phyloP scores from a whole-genome alignment of 352 stramenopile genomes.

The Phytophthora constricta region DNA sequence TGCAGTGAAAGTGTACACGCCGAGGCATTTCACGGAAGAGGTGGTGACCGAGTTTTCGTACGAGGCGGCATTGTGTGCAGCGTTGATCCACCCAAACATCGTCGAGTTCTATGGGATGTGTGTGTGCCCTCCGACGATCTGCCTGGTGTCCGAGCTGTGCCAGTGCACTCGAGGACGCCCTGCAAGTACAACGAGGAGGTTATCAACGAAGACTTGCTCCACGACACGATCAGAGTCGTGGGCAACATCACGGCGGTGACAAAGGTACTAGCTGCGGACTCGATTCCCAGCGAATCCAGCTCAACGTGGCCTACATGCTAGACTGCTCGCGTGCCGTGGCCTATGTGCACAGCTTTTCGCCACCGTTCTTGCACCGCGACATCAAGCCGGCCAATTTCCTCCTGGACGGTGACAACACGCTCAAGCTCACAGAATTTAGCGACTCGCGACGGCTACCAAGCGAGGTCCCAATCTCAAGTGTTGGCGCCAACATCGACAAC shows the following conservation, averaged over 20 bases:
- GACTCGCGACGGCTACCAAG: constrained; percentile 47
- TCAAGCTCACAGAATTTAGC: constrained; percentile 70
- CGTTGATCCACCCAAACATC: constrained; percentile 58
- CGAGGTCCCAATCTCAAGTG: constrained; percentile 7
- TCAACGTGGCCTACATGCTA: constrained; percentile 60
- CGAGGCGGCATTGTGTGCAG: constrained; percentile 52
- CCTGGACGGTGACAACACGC: constrained; percentile 41
- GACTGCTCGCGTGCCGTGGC: constrained; percentile 58
- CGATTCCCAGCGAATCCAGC: constrained; percentile 36
- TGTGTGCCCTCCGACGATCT: constrained; percentile 57
- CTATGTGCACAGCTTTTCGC: constrained; percentile 68
- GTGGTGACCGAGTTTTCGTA: constrained; percentile 56
- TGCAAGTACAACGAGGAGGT: constrained; percentile 4
- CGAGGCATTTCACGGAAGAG: constrained; percentile 47
- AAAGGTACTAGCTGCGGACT: background rate
- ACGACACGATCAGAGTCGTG: constrained; percentile 6
- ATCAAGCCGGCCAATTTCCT: constrained; percentile 69
- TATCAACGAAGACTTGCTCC: background rate
- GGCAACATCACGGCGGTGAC: constrained; percentile 1
- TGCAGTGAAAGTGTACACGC: constrained; percentile 65
- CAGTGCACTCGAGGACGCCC: constrained; percentile 49
- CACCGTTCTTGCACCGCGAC: constrained; percentile 63
- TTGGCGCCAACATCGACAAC: background rate
- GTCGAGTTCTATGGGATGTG: constrained; percentile 63
- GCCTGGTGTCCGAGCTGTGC: constrained; percentile 58